These are phyloP conservation scores for Trametes punicea DNA, from an alignment of 768 basidiomycete genomes.

Conservation along the genomic window DNA sequence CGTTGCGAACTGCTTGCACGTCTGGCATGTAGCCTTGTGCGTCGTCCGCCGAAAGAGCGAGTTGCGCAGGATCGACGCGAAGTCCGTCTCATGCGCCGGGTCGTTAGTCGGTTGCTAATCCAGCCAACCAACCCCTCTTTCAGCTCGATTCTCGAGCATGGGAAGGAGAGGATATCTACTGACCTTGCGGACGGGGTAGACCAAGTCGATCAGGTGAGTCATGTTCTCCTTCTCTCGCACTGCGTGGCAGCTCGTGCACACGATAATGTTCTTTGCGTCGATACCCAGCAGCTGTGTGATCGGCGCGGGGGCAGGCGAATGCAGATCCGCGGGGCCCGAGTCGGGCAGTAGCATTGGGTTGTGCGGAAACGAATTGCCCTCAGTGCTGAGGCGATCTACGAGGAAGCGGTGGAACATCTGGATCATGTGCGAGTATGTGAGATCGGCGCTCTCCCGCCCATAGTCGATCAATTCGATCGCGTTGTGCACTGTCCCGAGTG, in stretches of 20 bases:
- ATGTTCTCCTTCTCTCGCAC: slow-evolving; percentile 71
- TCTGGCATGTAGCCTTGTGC: slow-evolving; percentile 84
- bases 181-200: slow-evolving; percentile 79
- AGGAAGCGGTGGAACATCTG: slow-evolving; percentile 95
- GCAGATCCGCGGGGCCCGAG: slow-evolving; percentile 24
- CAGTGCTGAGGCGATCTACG: slow-evolving; percentile 75
- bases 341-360: slow-evolving; percentile 48
- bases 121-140: background rate
- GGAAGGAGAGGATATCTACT: slow-evolving; percentile 11
- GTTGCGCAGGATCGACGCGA: slow-evolving; percentile 63
- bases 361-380: slow-evolving; percentile 61
- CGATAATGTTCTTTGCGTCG: slow-evolving; percentile 68
- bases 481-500: slow-evolving; percentile 48
- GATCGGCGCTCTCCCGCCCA: slow-evolving; percentile 67
- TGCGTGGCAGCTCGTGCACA: slow-evolving; percentile 72
- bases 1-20: slow-evolving; percentile 69
- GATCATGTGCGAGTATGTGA: slow-evolving; percentile 84
- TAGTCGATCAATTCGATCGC: slow-evolving; percentile 90
- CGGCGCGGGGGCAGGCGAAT: slow-evolving; percentile 54
- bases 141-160: background rate
- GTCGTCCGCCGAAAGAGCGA: slow-evolving; percentile 80
- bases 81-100: slow-evolving; percentile 42
- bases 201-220: slow-evolving; percentile 81
- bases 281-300: slow-evolving; percentile 86
- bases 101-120: slow-evolving; percentile 37